Evolutionary conservation across 768 basidiomycete genomes (phyloP), one percentile per base, ranked within the genome.

Genomic region (Lepiota brunneoincarnata): DNA sequence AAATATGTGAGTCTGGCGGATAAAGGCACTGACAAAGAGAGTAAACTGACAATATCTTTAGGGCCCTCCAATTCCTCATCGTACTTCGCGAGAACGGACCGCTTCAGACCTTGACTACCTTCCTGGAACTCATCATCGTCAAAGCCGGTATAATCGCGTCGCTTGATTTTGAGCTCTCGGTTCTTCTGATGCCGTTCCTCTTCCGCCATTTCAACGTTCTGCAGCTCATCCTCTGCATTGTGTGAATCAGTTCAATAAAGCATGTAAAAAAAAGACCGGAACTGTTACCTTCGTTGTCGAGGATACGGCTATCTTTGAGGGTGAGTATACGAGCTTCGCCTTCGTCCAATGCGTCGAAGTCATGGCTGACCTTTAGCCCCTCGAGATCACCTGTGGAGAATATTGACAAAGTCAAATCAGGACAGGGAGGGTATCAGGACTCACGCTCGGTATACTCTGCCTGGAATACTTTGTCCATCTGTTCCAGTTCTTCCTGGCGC

Each of bases 301-400:
- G 85, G 57, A 99, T 89, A 40, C 93, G 87, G 64, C 87, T 89
- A 66, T 98, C 96, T 82, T 97, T 97, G 67, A 98, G 76, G 3
- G 97, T 99, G 62, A 99, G 86, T 76, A 99, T 93, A 61, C 87
- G 86, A 61, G 91, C 92, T 71, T 97, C 89, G 61, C 96, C 95
- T 71, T 96, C 94, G 58, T 87, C 90, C 71, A 99, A 79, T 61
- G 81, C 89, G 55, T 94, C 89, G 60, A 95, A 86, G 77, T 91
- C 93, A 73, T 98, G 97, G 76, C 81, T 87, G 69, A 98, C 97
- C 80, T 97, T 98, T 58, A 99, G 75, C 42, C 97, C 97, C 57
- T 79, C 83, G 61, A 98, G 82, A 73, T 97, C 93, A 75, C 86
- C 92, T 95, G 63, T 46, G 28, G 14, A 20, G 37, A 47, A 49